phyloP scores from a whole-genome alignment of 352 stramenopile species.

The Elongisporangium prolatum region DNA sequence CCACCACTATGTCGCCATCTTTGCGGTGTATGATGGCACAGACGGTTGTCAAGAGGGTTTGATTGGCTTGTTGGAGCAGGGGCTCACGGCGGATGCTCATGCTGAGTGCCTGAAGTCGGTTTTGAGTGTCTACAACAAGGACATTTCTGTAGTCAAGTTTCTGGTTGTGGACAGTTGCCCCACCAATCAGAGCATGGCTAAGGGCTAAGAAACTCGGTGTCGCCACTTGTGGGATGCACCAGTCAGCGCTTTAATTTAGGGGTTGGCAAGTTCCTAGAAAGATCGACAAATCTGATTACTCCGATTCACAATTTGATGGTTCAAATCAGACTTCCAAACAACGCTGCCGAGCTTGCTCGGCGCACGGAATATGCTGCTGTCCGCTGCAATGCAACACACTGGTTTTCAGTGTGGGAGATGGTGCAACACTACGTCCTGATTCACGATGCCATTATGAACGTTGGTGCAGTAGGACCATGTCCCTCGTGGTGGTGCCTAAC shows the following conservation, averaged over 20 bases:
- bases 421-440: slow-evolving; percentile 11
- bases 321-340: slow-evolving; percentile 5
- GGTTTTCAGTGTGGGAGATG: slow-evolving; percentile 8
- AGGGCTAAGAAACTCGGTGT: slow-evolving; percentile 3
- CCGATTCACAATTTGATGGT: slow-evolving; percentile 16
- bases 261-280: slow-evolving; percentile 6
- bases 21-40: slow-evolving; percentile 5
- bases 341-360: slow-evolving; percentile 2
- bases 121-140: slow-evolving; percentile 3
- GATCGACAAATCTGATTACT: slow-evolving; percentile 5
- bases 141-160: slow-evolving; percentile 4
- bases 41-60: slow-evolving; percentile 2
- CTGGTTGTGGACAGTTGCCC: slow-evolving; percentile 5
- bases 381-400: slow-evolving; percentile 6
- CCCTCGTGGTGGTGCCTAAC: neutral
- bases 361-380: slow-evolving; percentile 4
- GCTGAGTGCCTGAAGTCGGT: slow-evolving; percentile 2
- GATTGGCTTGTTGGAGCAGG: slow-evolving; percentile 7
- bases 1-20: slow-evolving; percentile 11
- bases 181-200: slow-evolving; percentile 6
- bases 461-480: slow-evolving; percentile 9
- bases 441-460: slow-evolving; percentile 3
- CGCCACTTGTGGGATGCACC: slow-evolving; percentile 3
- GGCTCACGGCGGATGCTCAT: slow-evolving; percentile 9
- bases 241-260: slow-evolving; percentile 9